phyloP scores from a whole-genome alignment of 176 grass and related monocot species.

The Aegilops longissima region DNA sequence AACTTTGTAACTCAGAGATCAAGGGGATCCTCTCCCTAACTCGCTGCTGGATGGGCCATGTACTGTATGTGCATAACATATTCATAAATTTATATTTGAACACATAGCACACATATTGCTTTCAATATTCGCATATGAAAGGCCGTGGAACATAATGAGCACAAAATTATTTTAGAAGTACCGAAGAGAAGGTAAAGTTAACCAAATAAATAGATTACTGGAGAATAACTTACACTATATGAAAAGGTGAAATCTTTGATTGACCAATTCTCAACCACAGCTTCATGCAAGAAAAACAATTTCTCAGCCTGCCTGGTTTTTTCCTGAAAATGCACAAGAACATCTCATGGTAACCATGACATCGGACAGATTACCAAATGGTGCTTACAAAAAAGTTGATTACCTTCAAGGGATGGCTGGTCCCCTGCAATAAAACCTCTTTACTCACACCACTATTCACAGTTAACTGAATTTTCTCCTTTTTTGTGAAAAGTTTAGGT shows the following conservation, averaged over 20 bases:
- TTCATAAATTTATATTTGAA: not conserved
- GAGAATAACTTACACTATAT: constrained; percentile 70
- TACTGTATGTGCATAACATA: not conserved
- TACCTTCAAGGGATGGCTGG: constrained; percentile 97
- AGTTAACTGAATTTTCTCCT: constrained; percentile 83
- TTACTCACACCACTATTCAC: constrained; percentile 75
- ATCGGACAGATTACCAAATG: not conserved
- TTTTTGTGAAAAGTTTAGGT: constrained; percentile 81
- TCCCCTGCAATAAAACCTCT: constrained; percentile 74
- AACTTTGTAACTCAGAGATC: not conserved
- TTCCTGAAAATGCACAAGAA: constrained; percentile 57
- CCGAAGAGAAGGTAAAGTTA: constrained; percentile 20
- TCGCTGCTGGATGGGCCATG: not conserved
- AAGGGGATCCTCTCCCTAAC: not conserved
- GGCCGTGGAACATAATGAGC: constrained; percentile 9
- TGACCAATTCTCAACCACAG: constrained; percentile 89
- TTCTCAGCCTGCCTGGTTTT: constrained; percentile 57
- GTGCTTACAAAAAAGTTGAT: constrained; percentile 13
- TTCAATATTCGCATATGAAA: not conserved
- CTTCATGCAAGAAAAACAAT: constrained; percentile 71
- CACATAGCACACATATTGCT: not conserved
- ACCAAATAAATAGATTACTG: constrained; percentile 13
- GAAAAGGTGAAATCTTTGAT: constrained; percentile 74
- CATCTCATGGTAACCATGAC: constrained; percentile 3
- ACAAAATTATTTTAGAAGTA: constrained; percentile 10